Conservation (phyloP, 352 stramenopile species). For the Globisporangium nodosum region DNA sequence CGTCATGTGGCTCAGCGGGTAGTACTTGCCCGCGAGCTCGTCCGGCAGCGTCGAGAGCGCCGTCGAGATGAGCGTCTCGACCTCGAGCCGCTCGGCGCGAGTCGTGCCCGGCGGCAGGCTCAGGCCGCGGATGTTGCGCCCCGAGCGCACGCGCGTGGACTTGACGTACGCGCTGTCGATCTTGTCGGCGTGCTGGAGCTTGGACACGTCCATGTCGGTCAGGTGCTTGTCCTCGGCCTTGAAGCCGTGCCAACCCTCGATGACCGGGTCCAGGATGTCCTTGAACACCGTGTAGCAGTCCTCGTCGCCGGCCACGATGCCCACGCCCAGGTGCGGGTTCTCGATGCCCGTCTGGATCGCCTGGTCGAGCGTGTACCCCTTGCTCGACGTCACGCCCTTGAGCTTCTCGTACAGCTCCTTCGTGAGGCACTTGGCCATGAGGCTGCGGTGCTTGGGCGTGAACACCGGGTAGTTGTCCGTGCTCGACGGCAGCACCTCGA, state of each 20-base stretch:
- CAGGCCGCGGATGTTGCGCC: conserved; percentile 86
- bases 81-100: conserved; percentile 66
- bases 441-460: conserved; percentile 73
- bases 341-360: conserved; percentile 85
- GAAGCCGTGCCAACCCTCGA: conserved; percentile 84
- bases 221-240: conserved; percentile 72
- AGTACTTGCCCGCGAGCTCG: conserved; percentile 85
- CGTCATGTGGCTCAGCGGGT: conserved; percentile 85
- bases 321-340: conserved; percentile 72
- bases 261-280: conserved; percentile 77
- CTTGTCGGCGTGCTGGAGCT: conserved; percentile 51
- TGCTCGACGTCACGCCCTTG: conserved; percentile 56
- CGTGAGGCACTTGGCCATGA: conserved; percentile 83
- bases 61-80: conserved; percentile 82
- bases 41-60: conserved; percentile 61
- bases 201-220: conserved; percentile 76
- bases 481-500: conserved; percentile 49
- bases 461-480: conserved; percentile 79
- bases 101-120: conserved; percentile 85
- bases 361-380: conserved; percentile 77
- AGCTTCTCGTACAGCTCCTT: conserved; percentile 78
- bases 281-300: conserved; percentile 80
- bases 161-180: conserved; percentile 82
- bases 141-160: conserved; percentile 90
- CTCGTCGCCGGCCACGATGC: conserved; percentile 79